A percentile compares a stretch with the other conserved stretches of the same genome.
phyloP scores from a whole-genome alignment of 2,329 filamentous ascomycete genomes.

The Chrysoporthe austroafricana region DNA sequence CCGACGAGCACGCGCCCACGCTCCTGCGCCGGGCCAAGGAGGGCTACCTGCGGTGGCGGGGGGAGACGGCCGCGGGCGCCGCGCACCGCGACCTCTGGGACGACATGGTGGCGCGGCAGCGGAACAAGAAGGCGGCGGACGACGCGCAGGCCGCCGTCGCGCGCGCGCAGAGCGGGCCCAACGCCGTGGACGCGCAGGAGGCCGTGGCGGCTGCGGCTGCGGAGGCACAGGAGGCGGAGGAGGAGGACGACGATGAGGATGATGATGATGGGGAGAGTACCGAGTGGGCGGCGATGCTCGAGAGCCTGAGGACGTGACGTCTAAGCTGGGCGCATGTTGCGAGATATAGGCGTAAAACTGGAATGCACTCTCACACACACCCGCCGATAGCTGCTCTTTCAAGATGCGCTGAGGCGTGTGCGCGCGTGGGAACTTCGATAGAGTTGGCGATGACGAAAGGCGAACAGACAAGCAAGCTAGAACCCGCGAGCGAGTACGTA shows the following conservation, averaged over 20 bases:
- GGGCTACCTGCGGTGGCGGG: constrained; percentile 19
- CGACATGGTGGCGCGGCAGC: constrained; percentile 21
- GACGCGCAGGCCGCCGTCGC: not conserved
- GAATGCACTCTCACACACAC: no score
- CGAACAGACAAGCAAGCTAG: no score
- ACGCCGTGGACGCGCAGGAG: constrained; percentile 12
- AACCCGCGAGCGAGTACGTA: no score
- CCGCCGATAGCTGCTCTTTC: no score
- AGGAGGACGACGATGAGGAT: no score
- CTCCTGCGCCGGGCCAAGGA: not conserved
- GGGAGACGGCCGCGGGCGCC: constrained; percentile 8
- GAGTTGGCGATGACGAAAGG: no score
- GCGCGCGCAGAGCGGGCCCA: constrained; percentile 29
- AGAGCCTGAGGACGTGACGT: not conserved
- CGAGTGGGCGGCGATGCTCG: not conserved
- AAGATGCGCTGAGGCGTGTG: no score
- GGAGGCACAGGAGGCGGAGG: not conserved
- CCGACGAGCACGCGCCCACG: not conserved
- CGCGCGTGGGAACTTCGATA: no score
- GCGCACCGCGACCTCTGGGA: constrained; percentile 23
- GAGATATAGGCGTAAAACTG: no score
- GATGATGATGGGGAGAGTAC: not conserved
- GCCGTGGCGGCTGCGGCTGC: not conserved
- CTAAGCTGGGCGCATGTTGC: no score
- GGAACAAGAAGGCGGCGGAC: constrained; percentile 15